Conservation (phyloP, 495 filamentous ascomycete species). For the Massariosphaeria phaeospora region DNA sequence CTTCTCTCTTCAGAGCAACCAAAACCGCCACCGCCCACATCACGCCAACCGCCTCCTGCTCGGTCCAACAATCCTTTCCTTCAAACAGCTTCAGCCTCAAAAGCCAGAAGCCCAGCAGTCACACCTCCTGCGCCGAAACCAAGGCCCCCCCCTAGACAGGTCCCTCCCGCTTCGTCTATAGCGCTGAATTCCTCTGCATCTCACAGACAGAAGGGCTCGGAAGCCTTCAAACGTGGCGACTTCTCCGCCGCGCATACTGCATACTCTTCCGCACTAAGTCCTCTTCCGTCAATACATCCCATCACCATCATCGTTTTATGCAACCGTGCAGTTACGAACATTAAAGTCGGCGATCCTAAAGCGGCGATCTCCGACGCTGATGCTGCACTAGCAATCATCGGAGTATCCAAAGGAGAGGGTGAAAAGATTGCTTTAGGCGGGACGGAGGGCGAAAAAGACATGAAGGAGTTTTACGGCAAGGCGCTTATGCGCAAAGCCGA, state of each 20-base stretch:
- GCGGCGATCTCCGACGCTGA: slow-evolving; percentile 79
- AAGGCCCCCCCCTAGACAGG: slow-evolving; percentile 54
- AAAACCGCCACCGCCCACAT: slow-evolving; percentile 30
- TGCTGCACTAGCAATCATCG: slow-evolving; percentile 72
- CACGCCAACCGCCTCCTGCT: slow-evolving; percentile 22
- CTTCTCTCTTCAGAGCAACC: slow-evolving; percentile 4
- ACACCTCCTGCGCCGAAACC: slow-evolving; percentile 36
- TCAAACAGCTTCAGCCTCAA: slow-evolving; percentile 14
- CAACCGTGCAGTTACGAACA: slow-evolving; percentile 82
- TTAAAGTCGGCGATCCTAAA: slow-evolving; percentile 88
- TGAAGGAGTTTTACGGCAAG: slow-evolving; percentile 90
- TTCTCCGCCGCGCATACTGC: slow-evolving; percentile 76
- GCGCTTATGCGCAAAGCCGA: slow-evolving; percentile 92
- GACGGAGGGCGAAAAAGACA: slow-evolving; percentile 66
- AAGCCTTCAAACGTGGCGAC: slow-evolving; percentile 90
- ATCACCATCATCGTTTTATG: slow-evolving; percentile 79
- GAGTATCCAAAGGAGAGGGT: slow-evolving; percentile 65
- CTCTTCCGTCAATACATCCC: slow-evolving; percentile 75
- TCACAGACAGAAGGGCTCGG: slow-evolving; percentile 73
- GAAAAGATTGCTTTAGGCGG: slow-evolving; percentile 69
- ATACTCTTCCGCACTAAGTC: slow-evolving; percentile 69
- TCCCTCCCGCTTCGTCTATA: slow-evolving; percentile 62
- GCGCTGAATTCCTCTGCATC: slow-evolving; percentile 66
- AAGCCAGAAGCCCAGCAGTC: slow-evolving; percentile 20
- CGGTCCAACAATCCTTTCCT: slow-evolving; percentile 32